Conservation (phyloP, 208 protist species). For the Acanthamoeba royreba region DNA sequence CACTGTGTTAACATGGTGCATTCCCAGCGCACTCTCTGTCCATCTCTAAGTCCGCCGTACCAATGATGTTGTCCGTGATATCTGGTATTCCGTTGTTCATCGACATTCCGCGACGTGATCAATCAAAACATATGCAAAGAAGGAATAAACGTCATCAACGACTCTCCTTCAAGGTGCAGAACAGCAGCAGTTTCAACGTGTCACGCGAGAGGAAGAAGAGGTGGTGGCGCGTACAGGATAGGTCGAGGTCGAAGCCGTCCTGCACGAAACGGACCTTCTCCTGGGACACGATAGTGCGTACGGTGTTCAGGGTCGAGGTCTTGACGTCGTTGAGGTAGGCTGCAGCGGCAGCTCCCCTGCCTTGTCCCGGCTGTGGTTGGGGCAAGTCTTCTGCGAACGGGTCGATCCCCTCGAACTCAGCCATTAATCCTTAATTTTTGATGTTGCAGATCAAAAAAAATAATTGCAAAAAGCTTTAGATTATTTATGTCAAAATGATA, state of each 20-base stretch:
- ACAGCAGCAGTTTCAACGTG: too few relatives aligned
- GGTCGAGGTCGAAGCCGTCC: constrained; percentile 11
- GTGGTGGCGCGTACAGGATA: neutral
- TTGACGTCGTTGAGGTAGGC: neutral
- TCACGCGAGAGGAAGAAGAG: neutral
- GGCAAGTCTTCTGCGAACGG: neutral
- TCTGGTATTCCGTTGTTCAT: neutral
- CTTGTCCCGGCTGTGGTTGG: neutral
- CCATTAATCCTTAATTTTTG: too few relatives aligned
- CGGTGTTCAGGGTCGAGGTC: neutral
- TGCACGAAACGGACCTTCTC: neutral
- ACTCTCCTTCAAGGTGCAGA: too few relatives aligned
- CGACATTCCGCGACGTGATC: neutral
- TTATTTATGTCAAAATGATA: too few relatives aligned
- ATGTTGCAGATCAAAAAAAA: too few relatives aligned
- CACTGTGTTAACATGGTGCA: neutral
- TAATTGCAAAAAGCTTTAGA: too few relatives aligned
- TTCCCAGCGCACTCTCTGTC: too few relatives aligned
- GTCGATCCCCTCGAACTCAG: too few relatives aligned
- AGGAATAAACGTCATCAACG: too few relatives aligned
- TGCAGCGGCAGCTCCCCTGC: neutral
- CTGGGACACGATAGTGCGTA: neutral
- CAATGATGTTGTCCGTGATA: constrained; percentile 16
- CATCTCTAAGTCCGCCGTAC: neutral
- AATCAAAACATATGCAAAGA: too few relatives aligned